A percentile compares a stretch with the other conserved stretches of the same genome.
phyloP scores from a whole-genome alignment of 2,329 filamentous ascomycete genomes.

The Paecilomyces variotii region DNA sequence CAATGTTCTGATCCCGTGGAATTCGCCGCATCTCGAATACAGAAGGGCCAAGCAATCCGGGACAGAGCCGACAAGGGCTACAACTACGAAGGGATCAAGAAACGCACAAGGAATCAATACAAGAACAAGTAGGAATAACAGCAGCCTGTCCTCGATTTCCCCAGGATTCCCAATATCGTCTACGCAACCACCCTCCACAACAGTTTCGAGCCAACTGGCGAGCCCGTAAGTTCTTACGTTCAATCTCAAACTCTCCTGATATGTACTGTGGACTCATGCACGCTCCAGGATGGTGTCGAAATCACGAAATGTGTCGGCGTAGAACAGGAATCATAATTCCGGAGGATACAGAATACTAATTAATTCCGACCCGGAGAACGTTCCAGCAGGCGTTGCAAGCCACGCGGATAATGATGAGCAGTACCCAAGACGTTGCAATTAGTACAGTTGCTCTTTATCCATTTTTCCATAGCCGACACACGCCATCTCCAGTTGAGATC shows the following conservation, averaged over 20 bases:
- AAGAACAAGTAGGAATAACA: constrained; percentile 11
- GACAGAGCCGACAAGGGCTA: constrained; percentile 13
- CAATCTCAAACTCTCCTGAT: constrained; percentile 8
- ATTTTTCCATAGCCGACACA: not conserved
- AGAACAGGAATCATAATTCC: not conserved
- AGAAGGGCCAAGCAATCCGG: constrained; percentile 48
- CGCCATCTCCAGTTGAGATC: not conserved
- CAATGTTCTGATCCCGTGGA: not conserved
- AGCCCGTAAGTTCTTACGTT: not conserved
- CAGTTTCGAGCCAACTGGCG: constrained; percentile 3
- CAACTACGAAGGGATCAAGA: constrained; percentile 14
- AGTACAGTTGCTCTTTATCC: not conserved
- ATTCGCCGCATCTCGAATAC: constrained; percentile 8
- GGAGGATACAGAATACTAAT: not conserved
- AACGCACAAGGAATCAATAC: constrained; percentile 14
- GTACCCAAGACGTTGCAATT: not conserved
- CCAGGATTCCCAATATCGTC: constrained; percentile 55
- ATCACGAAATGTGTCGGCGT: constrained; percentile 51
- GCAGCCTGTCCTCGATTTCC: constrained; percentile 17
- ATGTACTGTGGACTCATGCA: constrained; percentile 5
- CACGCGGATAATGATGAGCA: not conserved
- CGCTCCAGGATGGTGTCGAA: constrained; percentile 53
- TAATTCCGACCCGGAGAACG: not conserved
- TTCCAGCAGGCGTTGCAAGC: not conserved
- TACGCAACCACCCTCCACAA: constrained; percentile 49